Conservation (phyloP, 805 yeast genomes). For the Monosporozyma solicola region DNA sequence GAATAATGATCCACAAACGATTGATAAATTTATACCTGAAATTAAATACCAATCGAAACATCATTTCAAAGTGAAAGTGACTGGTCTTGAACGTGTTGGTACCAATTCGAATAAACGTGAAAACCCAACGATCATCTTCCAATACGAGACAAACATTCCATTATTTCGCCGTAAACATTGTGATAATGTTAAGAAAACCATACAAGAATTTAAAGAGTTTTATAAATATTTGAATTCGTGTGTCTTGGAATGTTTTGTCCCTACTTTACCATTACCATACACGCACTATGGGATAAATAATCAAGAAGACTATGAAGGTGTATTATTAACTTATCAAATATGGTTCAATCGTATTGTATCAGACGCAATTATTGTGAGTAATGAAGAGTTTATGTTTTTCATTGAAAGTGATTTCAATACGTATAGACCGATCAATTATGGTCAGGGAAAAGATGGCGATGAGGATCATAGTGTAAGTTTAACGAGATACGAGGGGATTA, state of each 20-base stretch:
- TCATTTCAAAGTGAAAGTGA: slow-evolving; percentile 47
- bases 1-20: background rate
- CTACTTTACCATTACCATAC: slow-evolving; percentile 67
- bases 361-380: slow-evolving; percentile 75
- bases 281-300: slow-evolving; percentile 80
- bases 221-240: slow-evolving; percentile 71
- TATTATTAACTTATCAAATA: slow-evolving; percentile 55
- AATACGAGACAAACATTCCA: slow-evolving; percentile 60
- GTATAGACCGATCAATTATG: slow-evolving; percentile 37
- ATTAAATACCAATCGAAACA: slow-evolving; percentile 14
- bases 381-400: slow-evolving; percentile 81
- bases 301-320: slow-evolving; percentile 61
- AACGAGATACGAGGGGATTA: slow-evolving; percentile 46
- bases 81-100: slow-evolving; percentile 61
- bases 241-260: slow-evolving; percentile 87
- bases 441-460: slow-evolving; percentile 18
- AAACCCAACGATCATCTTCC: slow-evolving; percentile 73
- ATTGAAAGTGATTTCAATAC: slow-evolving; percentile 64
- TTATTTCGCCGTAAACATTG: slow-evolving; percentile 62
- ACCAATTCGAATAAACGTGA: slow-evolving; percentile 45
- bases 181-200: slow-evolving; percentile 71
- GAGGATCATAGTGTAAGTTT: background rate
- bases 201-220: slow-evolving; percentile 64
- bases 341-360: slow-evolving; percentile 74
- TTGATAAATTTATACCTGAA: slow-evolving; percentile 7